Conservation (phyloP, 2,329 filamentous ascomycete species). For the Cordyceps militaris region DNA sequence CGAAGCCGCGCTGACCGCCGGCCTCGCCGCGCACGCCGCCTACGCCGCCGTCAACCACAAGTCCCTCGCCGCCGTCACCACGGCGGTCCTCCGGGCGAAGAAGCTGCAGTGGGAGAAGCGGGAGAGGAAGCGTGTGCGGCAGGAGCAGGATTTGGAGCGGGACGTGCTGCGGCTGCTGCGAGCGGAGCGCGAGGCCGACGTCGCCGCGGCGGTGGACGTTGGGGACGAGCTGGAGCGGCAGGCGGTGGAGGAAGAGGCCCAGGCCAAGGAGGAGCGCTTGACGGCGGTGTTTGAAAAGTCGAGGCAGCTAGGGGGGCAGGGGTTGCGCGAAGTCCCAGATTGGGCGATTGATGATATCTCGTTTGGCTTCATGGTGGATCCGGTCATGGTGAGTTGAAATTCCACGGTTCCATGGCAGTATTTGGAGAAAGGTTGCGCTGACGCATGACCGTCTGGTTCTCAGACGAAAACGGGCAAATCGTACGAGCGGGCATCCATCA, state of each 20-base stretch:
- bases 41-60: conserved; percentile 58
- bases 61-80: conserved; percentile 63
- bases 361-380: conserved; percentile 68
- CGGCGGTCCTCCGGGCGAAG: conserved; percentile 70
- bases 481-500: conserved; percentile 79
- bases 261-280: conserved; percentile 38
- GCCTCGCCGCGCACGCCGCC: conserved; percentile 63
- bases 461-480: conserved; percentile 75
- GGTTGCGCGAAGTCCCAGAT: conserved; percentile 59
- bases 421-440: neutral
- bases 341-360: conserved; percentile 72
- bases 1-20: conserved; percentile 64
- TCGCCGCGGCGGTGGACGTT: conserved; percentile 31
- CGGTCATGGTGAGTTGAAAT: conserved; percentile 35
- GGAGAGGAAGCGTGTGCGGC: conserved; percentile 55
- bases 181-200: conserved; percentile 36
- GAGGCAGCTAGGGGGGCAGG: conserved; percentile 32
- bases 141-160: conserved; percentile 50
- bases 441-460: no score
- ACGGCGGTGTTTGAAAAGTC: conserved; percentile 46
- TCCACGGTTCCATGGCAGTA: neutral
- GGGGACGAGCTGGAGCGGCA: conserved; percentile 38
- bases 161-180: conserved; percentile 50
- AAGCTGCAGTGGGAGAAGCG: conserved; percentile 76
- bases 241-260: conserved; percentile 42